Evolutionary conservation across 352 stramenopile species (phyloP), one percentile per base, ranked within the genome.

Genomic region (Phytopythium vexans): DNA sequence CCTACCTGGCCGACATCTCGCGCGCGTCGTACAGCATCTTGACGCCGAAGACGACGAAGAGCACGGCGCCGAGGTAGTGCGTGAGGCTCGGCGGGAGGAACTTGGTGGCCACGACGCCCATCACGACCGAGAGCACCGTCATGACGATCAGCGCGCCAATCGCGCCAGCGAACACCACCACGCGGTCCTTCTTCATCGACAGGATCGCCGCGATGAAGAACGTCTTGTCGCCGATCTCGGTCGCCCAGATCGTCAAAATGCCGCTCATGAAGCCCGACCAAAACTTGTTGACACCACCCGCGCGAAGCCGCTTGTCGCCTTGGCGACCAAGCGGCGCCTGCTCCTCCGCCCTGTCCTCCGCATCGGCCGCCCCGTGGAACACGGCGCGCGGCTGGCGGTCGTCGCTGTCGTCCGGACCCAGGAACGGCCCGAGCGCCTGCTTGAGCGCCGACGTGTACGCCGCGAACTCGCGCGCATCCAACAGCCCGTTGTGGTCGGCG

Each of bases 141-240:
- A 99, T 99, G 15, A 98, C 89, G 31, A 96, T 89, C 37, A 99
- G 80, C 32, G 97, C 97, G 15, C 78, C 84, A 50, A 99, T 95
- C 10, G 92, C 95, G 40, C 96, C 96, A 1, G 97, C 79, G 56
- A 99, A 99, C 12, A 97, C 96, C 42, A 99, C 88, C 16, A 98
- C 74, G 44, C 89, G 81, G 54, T 96, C 95, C 48, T 96, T 89
- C 70, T 98, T 98, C 74, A 97, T 97, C 31, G 96, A 97, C 47
- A 99, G 62, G 62, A 99, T 96, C 40, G 91, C 96, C 1, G 95
- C 96, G 59, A 99, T 98, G 72, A 99, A 99, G 64, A 99, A 99
- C n/a, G 97, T 99, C 65, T 99, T 99, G 82, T 99, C 97, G 48
- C 97, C 97, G 60, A 99, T 98, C 70, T 99, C 96, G 50, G 95